These are phyloP conservation scores for Diutina pseudorugosa DNA, from an alignment of 1,139 yeast genomes.

Conservation along the genomic window DNA sequence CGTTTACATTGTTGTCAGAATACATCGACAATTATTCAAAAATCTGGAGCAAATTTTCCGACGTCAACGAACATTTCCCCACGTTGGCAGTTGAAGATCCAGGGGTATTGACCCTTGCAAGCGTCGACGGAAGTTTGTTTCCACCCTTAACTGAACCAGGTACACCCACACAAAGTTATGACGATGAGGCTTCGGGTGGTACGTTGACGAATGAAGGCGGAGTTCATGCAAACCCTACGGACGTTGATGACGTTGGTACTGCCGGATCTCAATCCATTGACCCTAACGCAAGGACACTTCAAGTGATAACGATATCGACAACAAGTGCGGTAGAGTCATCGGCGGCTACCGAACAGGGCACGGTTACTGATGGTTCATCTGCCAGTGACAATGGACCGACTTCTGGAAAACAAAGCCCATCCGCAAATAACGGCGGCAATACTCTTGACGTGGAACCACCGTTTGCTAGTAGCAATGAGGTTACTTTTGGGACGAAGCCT, in stretches of 20 bases:
- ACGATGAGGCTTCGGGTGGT: background rate
- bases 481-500: background rate
- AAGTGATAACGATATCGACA: too few species aligned
- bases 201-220: background rate
- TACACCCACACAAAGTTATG: background rate
- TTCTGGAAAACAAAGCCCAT: background rate
- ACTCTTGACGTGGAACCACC: background rate
- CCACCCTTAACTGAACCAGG: background rate
- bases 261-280: background rate
- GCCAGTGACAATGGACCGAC: background rate
- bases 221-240: background rate
- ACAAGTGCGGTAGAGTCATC: background rate
- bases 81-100: background rate
- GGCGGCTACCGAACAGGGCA: background rate
- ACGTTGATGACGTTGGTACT: background rate
- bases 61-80: background rate
- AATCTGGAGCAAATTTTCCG: background rate
- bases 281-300: background rate
- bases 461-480: background rate
- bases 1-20: background rate
- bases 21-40: background rate
- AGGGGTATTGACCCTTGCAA: background rate
- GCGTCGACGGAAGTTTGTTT: background rate
- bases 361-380: background rate
- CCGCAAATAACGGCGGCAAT: background rate